Evolutionary conservation across 371 early-diverging fungal genomes (phyloP), one percentile per base, ranked within the genome.

Genomic region (Rhizopus delemar): DNA sequence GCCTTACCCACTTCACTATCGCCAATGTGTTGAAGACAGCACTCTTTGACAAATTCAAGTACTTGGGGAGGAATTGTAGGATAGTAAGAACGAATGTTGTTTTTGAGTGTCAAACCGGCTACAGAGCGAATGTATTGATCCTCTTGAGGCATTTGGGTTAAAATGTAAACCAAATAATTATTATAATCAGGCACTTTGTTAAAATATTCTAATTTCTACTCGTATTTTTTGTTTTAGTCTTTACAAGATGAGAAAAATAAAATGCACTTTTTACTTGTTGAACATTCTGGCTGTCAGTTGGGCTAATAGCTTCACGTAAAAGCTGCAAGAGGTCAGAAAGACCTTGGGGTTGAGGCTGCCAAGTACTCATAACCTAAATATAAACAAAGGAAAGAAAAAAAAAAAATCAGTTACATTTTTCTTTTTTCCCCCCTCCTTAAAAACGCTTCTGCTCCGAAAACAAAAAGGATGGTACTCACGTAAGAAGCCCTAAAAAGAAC

Each of bases 101-200:
- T 94, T 80, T 96, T 96, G 51, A 96, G 83, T 39, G 89, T 79
- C 51, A 96, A 80, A 33, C 95, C 98, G 22, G 96, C 96, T 41
- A 92, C 87, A 15, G 90, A 84, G 51, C 96, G 90, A 35, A 88
- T 76, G 45, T 77, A 72, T 41, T 69, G 74, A 56, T 83, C 75
- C 59, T 84, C 82, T 67, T 83, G 82, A 49, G 81, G 84, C 83
- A 86, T 82, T 67, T 85, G 84, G 2, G 91, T 87, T 63, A 96
- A 73, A 63, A 96, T 89, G 67, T 88, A 90, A 41, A 89, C 87
- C 52, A 95, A 85, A 80, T 95, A 96, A 65, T 87, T 90, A 74
- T 87, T 87, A 82, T 89, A 96, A 63, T 95, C 94, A 34, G 95
- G 92, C 28, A 94, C 81, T 66, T 84, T 81, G 70, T 86, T 87